A percentile compares a stretch with the other conserved stretches of the same genome.
Evolutionary conservation across 192 early-diverging fungal species (phyloP).

Genomic region (Dissophora globulifera): DNA sequence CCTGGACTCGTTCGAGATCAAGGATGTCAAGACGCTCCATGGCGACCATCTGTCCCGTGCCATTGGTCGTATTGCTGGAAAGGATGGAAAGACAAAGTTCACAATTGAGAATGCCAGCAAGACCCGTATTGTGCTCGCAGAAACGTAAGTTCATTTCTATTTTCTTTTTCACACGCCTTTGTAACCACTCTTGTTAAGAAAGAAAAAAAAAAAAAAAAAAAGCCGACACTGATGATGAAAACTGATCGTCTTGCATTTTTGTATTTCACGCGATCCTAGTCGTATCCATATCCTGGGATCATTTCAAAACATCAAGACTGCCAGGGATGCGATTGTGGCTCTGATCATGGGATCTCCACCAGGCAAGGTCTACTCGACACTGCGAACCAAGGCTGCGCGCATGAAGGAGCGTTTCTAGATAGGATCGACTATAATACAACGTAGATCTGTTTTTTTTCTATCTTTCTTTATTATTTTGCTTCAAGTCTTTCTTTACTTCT

Average conservation of each 20-base stretch:
- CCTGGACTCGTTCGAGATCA: constrained; percentile 97
- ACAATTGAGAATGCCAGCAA: constrained; percentile 98
- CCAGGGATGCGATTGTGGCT: constrained; percentile 89
- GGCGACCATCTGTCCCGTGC: constrained; percentile 97
- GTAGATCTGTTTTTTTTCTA: no score
- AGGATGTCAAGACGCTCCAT: constrained; percentile 95
- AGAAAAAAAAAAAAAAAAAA: background rate
- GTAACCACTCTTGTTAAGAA: no score
- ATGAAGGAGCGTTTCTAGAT: constrained; percentile 95
- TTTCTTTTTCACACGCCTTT: no score
- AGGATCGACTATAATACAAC: no score
- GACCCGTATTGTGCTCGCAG: constrained; percentile 96
- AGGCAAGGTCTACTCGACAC: constrained; percentile 94
- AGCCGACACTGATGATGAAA: no score
- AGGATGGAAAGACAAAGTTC: constrained; percentile 96
- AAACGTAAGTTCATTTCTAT: constrained; percentile 71
- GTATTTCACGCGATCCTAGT: no score
- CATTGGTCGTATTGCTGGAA: constrained; percentile 98
- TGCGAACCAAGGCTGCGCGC: constrained; percentile 86
- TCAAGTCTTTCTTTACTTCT: no score
- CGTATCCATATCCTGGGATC: constrained; percentile 97
- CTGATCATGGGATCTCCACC: constrained; percentile 95
- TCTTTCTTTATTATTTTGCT: no score
- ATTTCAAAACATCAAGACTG: constrained; percentile 97
- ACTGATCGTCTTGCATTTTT: background rate